Evolutionary conservation across 2,329 filamentous ascomycete genomes (phyloP).

Genomic region (Nemania diffusa): DNA sequence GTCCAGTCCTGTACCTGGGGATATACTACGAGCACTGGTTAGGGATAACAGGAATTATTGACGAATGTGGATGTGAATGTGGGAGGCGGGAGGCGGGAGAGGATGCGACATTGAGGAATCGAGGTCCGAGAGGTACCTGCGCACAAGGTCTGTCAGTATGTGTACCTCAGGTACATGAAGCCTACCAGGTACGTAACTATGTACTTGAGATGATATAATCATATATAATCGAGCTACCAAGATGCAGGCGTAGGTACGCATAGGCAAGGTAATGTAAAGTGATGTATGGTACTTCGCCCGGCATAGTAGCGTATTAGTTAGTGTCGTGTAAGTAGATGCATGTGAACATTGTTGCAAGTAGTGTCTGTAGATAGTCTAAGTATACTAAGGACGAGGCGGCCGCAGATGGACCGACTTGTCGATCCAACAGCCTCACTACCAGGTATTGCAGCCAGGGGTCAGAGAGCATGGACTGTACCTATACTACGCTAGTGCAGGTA

Average conservation of each 20-base stretch:
- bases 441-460: slow-evolving; percentile 32
- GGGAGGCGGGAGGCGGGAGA: slow-evolving; percentile 12
- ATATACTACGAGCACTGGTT: not conserved
- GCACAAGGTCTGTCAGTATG: not conserved
- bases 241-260: not conserved
- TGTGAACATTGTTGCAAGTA: not conserved
- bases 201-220: no score
- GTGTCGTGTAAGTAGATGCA: slow-evolving; percentile 5
- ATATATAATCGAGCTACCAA: no score
- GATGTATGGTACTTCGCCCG: slow-evolving; percentile 26
- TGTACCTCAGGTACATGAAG: slow-evolving; percentile 13
- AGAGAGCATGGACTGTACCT: not conserved
- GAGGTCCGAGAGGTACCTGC: slow-evolving; percentile 10
- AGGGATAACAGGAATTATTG: not conserved
- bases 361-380: not conserved
- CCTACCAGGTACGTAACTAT: not conserved
- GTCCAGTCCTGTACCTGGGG: not conserved
- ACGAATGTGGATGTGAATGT: slow-evolving; percentile 8
- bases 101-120: slow-evolving; percentile 19
- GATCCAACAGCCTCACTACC: slow-evolving; percentile 37
- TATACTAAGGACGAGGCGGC: slow-evolving; percentile 27
- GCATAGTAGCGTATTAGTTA: not conserved
- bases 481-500: not conserved
- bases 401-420: slow-evolving; percentile 28
- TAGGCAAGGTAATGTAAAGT: not conserved